Conservation (phyloP, 73 alveolate species). For the Uronychia binucleata region DNA sequence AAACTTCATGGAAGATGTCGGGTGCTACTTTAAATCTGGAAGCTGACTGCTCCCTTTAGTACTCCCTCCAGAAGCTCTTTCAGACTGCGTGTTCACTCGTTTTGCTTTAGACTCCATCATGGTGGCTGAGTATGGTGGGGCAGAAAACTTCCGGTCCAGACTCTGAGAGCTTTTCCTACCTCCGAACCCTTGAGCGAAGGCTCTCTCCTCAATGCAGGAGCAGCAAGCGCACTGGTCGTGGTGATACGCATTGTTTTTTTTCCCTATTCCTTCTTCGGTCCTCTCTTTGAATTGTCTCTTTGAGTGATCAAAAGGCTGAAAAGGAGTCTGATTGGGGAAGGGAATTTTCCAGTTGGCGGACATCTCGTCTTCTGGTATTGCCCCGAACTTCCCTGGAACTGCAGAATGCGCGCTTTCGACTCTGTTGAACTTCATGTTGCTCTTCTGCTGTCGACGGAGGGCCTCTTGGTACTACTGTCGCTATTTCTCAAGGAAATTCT, state of each 20-base stretch:
- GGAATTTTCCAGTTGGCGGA: not conserved
- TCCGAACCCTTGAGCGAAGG: not conserved
- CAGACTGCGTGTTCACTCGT: not conserved
- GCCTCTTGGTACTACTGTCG: not conserved
- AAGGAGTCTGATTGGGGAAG: not conserved
- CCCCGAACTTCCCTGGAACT: not conserved
- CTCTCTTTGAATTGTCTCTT: not conserved
- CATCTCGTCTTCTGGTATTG: not conserved
- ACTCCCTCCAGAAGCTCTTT: not conserved
- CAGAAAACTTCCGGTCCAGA: not conserved
- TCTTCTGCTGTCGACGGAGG: not conserved
- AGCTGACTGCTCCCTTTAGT: not conserved
- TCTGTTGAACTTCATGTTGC: not conserved
- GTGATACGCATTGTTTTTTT: not conserved
- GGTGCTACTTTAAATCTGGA: not conserved
- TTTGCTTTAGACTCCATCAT: not conserved
- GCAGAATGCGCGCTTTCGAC: not conserved
- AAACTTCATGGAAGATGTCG: not conserved
- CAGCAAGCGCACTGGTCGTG: not conserved
- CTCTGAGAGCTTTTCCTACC: not conserved
- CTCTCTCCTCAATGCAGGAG: not conserved
- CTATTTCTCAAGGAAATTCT: not conserved
- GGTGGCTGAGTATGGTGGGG: not conserved
- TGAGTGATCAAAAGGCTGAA: not conserved
- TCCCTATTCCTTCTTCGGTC: not conserved